phyloP scores from a whole-genome alignment of 306 rosid species.

The Oxytropis ochrocephala region DNA sequence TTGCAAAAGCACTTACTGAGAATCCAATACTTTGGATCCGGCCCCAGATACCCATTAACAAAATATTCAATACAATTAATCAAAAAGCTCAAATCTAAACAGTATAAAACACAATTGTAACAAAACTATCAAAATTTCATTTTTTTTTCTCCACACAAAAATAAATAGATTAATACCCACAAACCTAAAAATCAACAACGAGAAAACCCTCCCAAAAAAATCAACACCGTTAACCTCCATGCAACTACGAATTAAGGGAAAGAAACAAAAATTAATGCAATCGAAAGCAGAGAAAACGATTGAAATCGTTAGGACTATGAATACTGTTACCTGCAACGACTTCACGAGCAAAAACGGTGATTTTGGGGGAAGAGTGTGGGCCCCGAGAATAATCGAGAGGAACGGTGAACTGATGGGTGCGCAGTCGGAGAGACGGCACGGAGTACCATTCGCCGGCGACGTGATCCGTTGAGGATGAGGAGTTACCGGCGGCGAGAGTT shows the following conservation, averaged over 20 bases:
- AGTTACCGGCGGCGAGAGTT: background rate
- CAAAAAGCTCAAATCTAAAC: background rate
- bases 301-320: background rate
- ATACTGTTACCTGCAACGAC: slow-evolving; percentile 56
- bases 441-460: slow-evolving; percentile 60
- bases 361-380: slow-evolving; percentile 35
- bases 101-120: background rate
- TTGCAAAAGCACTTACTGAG: background rate
- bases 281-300: background rate
- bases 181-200: background rate
- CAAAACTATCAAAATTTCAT: background rate
- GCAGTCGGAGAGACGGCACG: slow-evolving; percentile 81
- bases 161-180: background rate
- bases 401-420: slow-evolving; percentile 64
- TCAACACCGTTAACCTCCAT: background rate
- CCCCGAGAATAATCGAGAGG: slow-evolving; percentile 66
- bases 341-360: slow-evolving; percentile 90
- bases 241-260: background rate
- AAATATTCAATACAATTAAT: background rate
- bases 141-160: background rate
- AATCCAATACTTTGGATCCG: slow-evolving; percentile 10
- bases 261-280: background rate
- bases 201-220: background rate
- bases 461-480: slow-evolving; percentile 43
- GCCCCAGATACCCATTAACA: slow-evolving; percentile 11